Evolutionary conservation across 2,329 filamentous ascomycete species (phyloP).

Genomic region (Dryadomyces sulphureus): DNA sequence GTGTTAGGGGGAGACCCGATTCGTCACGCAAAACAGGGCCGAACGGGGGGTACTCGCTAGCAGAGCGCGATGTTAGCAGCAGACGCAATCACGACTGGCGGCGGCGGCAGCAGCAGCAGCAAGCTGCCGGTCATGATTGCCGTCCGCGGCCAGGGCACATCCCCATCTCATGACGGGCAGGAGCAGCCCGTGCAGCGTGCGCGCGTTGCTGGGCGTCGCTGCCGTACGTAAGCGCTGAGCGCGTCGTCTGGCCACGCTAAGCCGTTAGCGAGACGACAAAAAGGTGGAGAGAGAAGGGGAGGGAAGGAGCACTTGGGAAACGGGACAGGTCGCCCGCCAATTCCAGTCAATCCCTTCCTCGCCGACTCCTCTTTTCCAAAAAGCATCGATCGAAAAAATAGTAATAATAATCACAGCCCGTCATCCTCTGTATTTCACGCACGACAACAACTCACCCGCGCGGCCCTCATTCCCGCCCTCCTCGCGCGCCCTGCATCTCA

Average conservation of each 20-base stretch:
- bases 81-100: too few species aligned
- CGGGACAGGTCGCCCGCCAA: slow-evolving; percentile 2
- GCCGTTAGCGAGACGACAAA: slow-evolving; percentile 1
- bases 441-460: not conserved
- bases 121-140: too few species aligned
- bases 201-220: too few species aligned
- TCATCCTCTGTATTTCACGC: not conserved
- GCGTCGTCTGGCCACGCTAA: slow-evolving; percentile 2
- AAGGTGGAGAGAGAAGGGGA: slow-evolving; percentile 1
- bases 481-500: not conserved
- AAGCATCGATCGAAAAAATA: not conserved
- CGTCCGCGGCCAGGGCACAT: too few species aligned
- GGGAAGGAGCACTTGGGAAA: slow-evolving; percentile 2
- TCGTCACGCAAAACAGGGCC: not conserved
- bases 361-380: slow-evolving; percentile 1
- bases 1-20: not conserved
- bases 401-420: not conserved
- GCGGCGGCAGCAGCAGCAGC: too few species aligned
- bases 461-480: not conserved
- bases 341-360: not conserved
- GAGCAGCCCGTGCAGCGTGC: too few species aligned
- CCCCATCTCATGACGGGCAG: too few species aligned
- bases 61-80: not conserved
- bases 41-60: not conserved
- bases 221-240: not conserved